Base-by-base conservation (phyloP, 1,139 yeast species). In the Candida gigantensis region DNA sequence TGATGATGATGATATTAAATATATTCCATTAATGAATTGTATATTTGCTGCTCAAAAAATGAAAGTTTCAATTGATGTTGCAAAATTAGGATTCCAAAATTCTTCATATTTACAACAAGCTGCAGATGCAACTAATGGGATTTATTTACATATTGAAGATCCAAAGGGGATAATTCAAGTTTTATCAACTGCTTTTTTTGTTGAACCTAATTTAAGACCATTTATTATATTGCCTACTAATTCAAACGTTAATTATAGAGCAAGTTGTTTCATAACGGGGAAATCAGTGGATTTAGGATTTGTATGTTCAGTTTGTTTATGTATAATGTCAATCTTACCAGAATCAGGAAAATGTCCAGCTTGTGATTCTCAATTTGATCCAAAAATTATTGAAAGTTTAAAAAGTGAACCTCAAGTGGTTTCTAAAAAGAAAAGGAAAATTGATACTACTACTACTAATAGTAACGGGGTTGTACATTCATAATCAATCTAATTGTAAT, bases 11-110 rank as follows among this genome's bases (percentile, higher is more conserved):
- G 80, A 88, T 14, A 68, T 88, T 36, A 87, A 87, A 42, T 94
- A 94, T 58, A 87, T 92, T 28, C 87, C 97, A 4, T 81, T 89
- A 32, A 94, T 94, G 98, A 94, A 94, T 60, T 77, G 94, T 47
- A 90, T 92, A 29, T 94, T 94, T 62, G 94, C 97, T 0, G 96
- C 98, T 1, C 97, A 92, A 50, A 89, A 89, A 59, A 77, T 86
- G 82, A 83, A 82, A 52, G 80, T 92, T 9, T 86, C 96, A 2
- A 81, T 92, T 11, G 97, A 94, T 58, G 89, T 90, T 13, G 90
- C 94, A 42, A 89, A 90, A 55, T 65, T 94, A 32, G 92, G 92
- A 2, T 68, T 70, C 11, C 77, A 50, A 28, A 62, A 81, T 46
- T 83, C 95, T 2, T 85, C 95, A 1, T 90, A 89, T 53, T 62